phyloP scores from a whole-genome alignment of 139 green algal species.

The Chlamydomonas eustigma region DNA sequence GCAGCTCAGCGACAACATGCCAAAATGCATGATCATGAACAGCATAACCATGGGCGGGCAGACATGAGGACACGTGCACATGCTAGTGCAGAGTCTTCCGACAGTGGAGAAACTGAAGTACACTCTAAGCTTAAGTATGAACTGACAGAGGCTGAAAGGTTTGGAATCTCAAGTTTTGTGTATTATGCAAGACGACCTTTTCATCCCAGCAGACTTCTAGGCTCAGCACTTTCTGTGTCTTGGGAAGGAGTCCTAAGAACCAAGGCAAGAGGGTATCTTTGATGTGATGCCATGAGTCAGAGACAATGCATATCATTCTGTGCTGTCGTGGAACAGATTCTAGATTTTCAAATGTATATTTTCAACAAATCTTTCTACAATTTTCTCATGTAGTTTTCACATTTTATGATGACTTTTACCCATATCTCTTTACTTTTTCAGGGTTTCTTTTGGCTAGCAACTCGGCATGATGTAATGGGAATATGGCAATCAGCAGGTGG shows the following conservation, averaged over 20 bases:
- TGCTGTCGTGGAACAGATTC: no score
- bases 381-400: not conserved
- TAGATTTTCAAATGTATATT: no score
- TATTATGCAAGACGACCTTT: conserved; percentile 55
- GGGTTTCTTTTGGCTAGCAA: conserved; percentile 65
- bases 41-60: not conserved
- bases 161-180: conserved; percentile 56
- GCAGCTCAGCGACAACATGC: not conserved
- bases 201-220: conserved; percentile 46
- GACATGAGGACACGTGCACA: not conserved
- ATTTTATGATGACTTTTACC: no score
- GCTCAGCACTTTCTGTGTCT: conserved; percentile 28
- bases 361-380: not conserved
- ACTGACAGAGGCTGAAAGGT: no score
- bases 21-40: conserved; percentile 1
- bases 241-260: conserved; percentile 53
- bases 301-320: no score
- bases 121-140: no score
- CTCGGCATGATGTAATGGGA: conserved; percentile 50
- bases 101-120: no score
- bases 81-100: not conserved
- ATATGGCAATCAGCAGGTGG: conserved; percentile 52
- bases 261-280: conserved; percentile 33
- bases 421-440: no score
- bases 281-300: no score